Evolutionary conservation across 225 moss, liverwort and hornwort genomes (phyloP).

Genomic region (Ulota crispa): DNA sequence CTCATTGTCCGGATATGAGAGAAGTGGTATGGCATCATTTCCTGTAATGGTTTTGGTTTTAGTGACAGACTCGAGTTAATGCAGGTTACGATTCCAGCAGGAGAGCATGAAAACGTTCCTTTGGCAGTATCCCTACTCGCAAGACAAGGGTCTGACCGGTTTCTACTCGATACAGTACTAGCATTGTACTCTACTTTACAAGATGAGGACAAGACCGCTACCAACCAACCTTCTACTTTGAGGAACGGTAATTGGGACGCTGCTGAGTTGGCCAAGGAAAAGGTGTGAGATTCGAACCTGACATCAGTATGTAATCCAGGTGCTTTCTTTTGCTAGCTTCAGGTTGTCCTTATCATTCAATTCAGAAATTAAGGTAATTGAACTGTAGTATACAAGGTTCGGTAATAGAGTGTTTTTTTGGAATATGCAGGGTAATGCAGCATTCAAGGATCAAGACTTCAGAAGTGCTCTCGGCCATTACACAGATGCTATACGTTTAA

Average conservation of each 20-base stretch:
- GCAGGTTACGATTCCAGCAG: conserved; percentile 87
- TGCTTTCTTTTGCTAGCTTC: background rate
- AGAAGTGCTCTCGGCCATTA: conserved; percentile 75
- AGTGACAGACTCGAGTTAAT: conserved; percentile 16
- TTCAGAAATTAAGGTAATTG: background rate
- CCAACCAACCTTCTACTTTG: conserved; percentile 32
- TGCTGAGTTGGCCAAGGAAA: conserved; percentile 90
- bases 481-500: conserved; percentile 83
- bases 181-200: conserved; percentile 73
- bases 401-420: background rate
- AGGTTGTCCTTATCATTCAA: background rate
- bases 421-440: conserved; percentile 75
- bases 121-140: conserved; percentile 82
- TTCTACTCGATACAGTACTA: conserved; percentile 81
- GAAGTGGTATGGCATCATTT: background rate
- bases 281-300: conserved; percentile 47
- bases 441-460: conserved; percentile 87
- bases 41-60: background rate
- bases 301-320: background rate
- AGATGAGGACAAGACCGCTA: conserved; percentile 56
- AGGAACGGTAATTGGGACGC: conserved; percentile 56
- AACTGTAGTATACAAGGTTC: background rate
- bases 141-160: conserved; percentile 90
- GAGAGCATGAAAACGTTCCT: conserved; percentile 64
- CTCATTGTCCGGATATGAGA: background rate